Conservation (phyloP, 148 eudicot genomes). For the Cornus suecica region DNA sequence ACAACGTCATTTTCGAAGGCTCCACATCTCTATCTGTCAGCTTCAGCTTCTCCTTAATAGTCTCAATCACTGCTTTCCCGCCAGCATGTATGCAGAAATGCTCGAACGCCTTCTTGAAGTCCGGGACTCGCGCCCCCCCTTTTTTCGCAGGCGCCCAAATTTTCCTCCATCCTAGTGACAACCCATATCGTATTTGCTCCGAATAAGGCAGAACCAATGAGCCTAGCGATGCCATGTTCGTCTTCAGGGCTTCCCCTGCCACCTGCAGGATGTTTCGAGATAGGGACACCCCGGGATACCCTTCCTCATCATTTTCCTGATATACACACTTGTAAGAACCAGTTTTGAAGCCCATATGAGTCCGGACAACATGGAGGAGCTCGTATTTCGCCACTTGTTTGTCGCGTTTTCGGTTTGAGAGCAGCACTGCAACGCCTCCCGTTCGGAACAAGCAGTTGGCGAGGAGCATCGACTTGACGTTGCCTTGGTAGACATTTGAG, state of each 20-base stretch:
- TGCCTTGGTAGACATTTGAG: constrained; percentile 31
- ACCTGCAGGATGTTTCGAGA: constrained; percentile 41
- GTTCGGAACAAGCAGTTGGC: constrained; percentile 46
- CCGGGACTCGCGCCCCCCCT: constrained; percentile 23
- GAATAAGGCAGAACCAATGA: constrained; percentile 40
- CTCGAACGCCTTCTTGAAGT: constrained; percentile 38
- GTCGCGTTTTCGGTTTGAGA: constrained; percentile 26
- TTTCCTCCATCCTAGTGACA: constrained; percentile 14
- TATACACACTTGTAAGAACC: constrained; percentile 38
- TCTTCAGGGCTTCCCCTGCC: constrained; percentile 42
- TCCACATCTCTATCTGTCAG: constrained; percentile 32
- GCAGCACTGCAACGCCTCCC: constrained; percentile 40
- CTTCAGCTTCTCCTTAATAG: constrained; percentile 25
- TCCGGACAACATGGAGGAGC: constrained; percentile 36
- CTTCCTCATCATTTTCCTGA: constrained; percentile 34
- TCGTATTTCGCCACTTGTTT: constrained; percentile 34
- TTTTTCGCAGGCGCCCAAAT: constrained; percentile 22
- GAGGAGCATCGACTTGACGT: constrained; percentile 44
- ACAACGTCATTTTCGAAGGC: constrained; percentile 43
- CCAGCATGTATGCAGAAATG: constrained; percentile 52
- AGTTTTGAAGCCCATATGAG: constrained; percentile 46
- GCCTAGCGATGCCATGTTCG: constrained; percentile 43
- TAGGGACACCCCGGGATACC: constrained; percentile 30
- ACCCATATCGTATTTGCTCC: constrained; percentile 33
- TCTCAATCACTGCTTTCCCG: constrained; percentile 43